phyloP scores from a whole-genome alignment of 2,329 filamentous ascomycete genomes.

The Chaetomium olivaceum region DNA sequence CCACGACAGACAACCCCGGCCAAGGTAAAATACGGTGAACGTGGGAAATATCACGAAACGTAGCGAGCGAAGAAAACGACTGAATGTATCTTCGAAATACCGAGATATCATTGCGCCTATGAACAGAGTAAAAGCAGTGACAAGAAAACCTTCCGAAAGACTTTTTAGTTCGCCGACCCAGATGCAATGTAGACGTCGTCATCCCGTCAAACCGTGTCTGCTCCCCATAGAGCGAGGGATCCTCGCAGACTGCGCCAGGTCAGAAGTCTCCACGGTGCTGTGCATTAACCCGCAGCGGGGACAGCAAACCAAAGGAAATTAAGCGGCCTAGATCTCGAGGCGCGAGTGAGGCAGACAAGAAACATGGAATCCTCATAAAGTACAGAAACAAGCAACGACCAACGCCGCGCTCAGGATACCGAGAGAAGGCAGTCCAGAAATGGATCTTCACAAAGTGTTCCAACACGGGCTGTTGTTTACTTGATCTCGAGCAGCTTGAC shows the following conservation, averaged over 20 bases:
- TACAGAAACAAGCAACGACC: constrained; percentile 24
- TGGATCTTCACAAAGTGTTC: not conserved
- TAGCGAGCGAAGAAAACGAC: not conserved
- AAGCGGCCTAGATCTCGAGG: not conserved
- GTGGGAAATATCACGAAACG: not conserved
- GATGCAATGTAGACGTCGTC: constrained; percentile 55
- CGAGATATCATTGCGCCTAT: constrained; percentile 22
- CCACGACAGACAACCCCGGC: not conserved
- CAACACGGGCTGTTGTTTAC: constrained; percentile 48
- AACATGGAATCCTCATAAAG: constrained; percentile 20
- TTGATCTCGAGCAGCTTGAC: constrained; percentile 83
- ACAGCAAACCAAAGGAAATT: constrained; percentile 16
- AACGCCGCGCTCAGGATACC: constrained; percentile 26
- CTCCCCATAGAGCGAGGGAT: constrained; percentile 39
- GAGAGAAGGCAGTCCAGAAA: constrained; percentile 12
- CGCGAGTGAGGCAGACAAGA: constrained; percentile 4
- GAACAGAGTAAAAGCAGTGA: constrained; percentile 4
- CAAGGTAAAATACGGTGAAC: not conserved
- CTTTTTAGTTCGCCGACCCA: constrained; percentile 48
- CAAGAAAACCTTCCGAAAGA: constrained; percentile 34
- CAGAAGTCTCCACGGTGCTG: constrained; percentile 47
- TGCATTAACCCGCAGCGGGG: constrained; percentile 10
- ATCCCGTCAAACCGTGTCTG: constrained; percentile 48
- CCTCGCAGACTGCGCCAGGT: constrained; percentile 48
- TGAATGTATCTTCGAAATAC: not conserved